Conservation (phyloP, 2,329 filamentous ascomycete genomes). For the Pseudogymnoascus sp. region DNA sequence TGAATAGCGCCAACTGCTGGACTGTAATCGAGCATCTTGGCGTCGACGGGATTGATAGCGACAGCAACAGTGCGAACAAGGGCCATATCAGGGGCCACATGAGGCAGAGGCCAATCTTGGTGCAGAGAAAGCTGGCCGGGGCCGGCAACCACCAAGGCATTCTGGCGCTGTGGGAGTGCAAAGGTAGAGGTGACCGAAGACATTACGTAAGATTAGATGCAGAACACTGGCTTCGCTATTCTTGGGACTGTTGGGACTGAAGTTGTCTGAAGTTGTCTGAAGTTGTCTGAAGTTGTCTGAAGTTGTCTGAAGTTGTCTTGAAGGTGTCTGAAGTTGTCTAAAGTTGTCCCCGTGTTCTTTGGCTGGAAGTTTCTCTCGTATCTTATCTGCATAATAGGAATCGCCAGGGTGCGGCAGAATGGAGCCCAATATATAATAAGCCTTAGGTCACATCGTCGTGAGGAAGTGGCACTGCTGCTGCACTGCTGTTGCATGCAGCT, state of each 20-base stretch:
- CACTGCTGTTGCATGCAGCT: slow-evolving; percentile 9
- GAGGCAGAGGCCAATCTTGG: slow-evolving; percentile 14
- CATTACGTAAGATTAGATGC: slow-evolving; percentile 9
- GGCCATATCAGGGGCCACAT: slow-evolving; percentile 12
- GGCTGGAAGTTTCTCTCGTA: background rate
- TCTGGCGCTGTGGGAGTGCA: slow-evolving; percentile 4
- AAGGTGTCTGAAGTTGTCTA: background rate
- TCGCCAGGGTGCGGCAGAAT: slow-evolving; percentile 7
- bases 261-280: background rate
- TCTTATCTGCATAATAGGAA: background rate
- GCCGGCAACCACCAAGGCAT: slow-evolving; percentile 5
- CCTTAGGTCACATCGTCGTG: slow-evolving; percentile 7
- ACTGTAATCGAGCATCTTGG: slow-evolving; percentile 26
- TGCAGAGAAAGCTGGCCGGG: slow-evolving; percentile 13
- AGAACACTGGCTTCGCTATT: slow-evolving; percentile 2
- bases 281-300: background rate
- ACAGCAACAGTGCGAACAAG: slow-evolving; percentile 17
- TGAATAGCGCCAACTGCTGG: slow-evolving; percentile 19
- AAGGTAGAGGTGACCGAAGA: slow-evolving; percentile 5
- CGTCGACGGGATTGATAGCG: slow-evolving; percentile 28
- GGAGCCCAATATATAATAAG: slow-evolving; percentile 11
- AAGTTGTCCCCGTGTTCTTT: background rate
- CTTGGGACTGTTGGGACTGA: background rate
- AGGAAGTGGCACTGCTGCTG: background rate
- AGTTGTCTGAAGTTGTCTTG: background rate